Percentiles rank a stretch among this genome's conserved stretches.
Conservation (phyloP, 1,284 basidiomycete species). For the Sporisorium scitamineum region DNA sequence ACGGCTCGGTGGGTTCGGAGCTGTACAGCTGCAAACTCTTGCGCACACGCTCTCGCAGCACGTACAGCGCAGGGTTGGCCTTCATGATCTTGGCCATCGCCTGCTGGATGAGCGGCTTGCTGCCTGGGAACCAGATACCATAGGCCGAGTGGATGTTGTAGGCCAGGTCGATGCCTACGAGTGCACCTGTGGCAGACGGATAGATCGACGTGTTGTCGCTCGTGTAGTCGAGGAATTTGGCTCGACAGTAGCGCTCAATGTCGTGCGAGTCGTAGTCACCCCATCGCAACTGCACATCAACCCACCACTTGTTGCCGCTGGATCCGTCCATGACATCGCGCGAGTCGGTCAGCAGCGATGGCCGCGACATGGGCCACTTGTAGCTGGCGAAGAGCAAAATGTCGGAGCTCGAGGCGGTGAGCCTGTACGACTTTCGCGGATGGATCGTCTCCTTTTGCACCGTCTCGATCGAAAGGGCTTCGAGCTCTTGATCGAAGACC, state of each 20-base stretch:
- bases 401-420: slow-evolving; percentile 95
- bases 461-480: slow-evolving; percentile 97
- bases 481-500: slow-evolving; percentile 98
- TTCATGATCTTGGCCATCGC: slow-evolving; percentile 99
- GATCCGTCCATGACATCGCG: slow-evolving; percentile 97
- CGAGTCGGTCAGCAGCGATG: slow-evolving; percentile 93
- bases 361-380: slow-evolving; percentile 95
- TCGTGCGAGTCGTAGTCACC: slow-evolving; percentile 97
- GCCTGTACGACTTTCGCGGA: slow-evolving; percentile 99
- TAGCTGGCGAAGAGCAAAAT: slow-evolving; percentile 92
- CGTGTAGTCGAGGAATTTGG: slow-evolving; percentile 96
- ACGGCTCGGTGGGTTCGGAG: slow-evolving; percentile 98
- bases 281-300: slow-evolving; percentile 96
- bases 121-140: slow-evolving; percentile 98
- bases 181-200: slow-evolving; percentile 95
- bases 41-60: slow-evolving; percentile 96
- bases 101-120: slow-evolving; percentile 97
- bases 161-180: slow-evolving; percentile 97
- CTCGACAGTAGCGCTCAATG: slow-evolving; percentile 84
- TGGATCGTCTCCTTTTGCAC: slow-evolving; percentile 99
- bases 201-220: slow-evolving; percentile 87
- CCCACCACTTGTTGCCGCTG: slow-evolving; percentile 98
- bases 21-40: slow-evolving; percentile 99
- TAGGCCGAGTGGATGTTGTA: slow-evolving; percentile 99
- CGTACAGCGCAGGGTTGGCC: slow-evolving; percentile 97